A percentile compares a stretch with the other conserved stretches of the same genome.
Conservation (phyloP, 768 basidiomycete genomes). For the Lentinula lateritia region DNA sequence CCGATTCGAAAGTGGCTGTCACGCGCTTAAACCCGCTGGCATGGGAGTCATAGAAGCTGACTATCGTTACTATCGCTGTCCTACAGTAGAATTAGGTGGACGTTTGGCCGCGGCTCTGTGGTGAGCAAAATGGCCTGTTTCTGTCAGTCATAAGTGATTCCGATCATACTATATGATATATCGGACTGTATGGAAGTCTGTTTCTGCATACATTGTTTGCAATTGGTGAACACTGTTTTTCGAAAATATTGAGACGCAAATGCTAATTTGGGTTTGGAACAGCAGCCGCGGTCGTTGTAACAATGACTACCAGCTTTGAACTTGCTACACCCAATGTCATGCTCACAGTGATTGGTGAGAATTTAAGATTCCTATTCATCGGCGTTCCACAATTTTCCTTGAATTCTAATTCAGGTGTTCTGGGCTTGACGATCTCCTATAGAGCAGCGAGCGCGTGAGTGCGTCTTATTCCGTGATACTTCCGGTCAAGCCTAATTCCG, state of each 20-base stretch:
- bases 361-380: neutral
- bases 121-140: constrained; percentile 13
- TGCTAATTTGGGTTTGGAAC: neutral
- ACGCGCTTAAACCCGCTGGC: neutral
- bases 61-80: too few relatives aligned
- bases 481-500: neutral
- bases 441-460: constrained; percentile 54
- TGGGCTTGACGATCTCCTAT: constrained; percentile 54
- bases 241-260: neutral
- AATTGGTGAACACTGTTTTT: constrained; percentile 25
- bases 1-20: neutral
- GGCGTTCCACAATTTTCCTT: neutral
- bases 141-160: neutral
- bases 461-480: neutral
- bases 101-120: constrained; percentile 38
- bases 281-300: constrained; percentile 38
- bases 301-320: constrained; percentile 30
- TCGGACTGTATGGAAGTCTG: constrained; percentile 65
- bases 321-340: constrained; percentile 50
- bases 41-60: neutral
- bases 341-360: constrained; percentile 54
- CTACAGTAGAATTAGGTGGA: constrained; percentile 24
- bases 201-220: constrained; percentile 57
- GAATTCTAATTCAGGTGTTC: constrained; percentile 28
- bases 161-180: constrained; percentile 17